A percentile compares a stretch with the other conserved stretches of the same genome.
Evolutionary conservation across 768 basidiomycete genomes (phyloP).

Genomic region (Hemileccinum impolitum): DNA sequence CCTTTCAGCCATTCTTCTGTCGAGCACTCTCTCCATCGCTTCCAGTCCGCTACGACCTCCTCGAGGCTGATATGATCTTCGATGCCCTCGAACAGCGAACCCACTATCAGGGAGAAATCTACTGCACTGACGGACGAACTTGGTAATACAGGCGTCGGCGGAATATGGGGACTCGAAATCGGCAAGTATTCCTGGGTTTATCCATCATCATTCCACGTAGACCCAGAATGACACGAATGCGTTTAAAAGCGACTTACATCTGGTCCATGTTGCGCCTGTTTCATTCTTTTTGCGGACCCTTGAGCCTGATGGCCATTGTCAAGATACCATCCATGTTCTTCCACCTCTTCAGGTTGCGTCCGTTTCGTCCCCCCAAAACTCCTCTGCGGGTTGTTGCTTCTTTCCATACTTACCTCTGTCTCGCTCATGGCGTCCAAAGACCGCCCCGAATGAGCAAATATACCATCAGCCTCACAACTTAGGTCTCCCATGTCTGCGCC

Average conservation of each 20-base stretch:
- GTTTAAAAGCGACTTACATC: conserved; percentile 15
- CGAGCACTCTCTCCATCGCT: conserved; percentile 27
- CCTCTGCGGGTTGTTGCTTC: not conserved
- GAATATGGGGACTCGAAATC: conserved; percentile 21
- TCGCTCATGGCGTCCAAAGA: conserved; percentile 9
- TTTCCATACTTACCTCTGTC: conserved; percentile 7
- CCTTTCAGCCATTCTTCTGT: conserved; percentile 32
- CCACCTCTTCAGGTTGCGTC: conserved; percentile 12
- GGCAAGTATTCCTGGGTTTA: conserved; percentile 16
- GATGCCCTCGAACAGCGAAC: conserved; percentile 19
- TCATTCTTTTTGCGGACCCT: conserved; percentile 16
- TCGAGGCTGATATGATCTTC: conserved; percentile 18
- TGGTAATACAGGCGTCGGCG: conserved; percentile 13
- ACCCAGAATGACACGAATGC: not conserved
- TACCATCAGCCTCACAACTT: not conserved
- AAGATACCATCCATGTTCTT: conserved; percentile 4
- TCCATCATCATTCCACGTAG: not conserved
- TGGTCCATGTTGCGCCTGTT: conserved; percentile 9
- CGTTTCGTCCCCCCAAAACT: conserved; percentile 13
- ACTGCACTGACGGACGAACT: not conserved
- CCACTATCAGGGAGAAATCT: conserved; percentile 11
- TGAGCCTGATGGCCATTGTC: conserved; percentile 3
- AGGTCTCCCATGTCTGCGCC: not conserved
- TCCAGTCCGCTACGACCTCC: conserved; percentile 22
- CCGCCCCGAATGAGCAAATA: conserved; percentile 8